Conservation (phyloP, 2,329 filamentous ascomycete genomes). For the Claviceps spartinae region DNA sequence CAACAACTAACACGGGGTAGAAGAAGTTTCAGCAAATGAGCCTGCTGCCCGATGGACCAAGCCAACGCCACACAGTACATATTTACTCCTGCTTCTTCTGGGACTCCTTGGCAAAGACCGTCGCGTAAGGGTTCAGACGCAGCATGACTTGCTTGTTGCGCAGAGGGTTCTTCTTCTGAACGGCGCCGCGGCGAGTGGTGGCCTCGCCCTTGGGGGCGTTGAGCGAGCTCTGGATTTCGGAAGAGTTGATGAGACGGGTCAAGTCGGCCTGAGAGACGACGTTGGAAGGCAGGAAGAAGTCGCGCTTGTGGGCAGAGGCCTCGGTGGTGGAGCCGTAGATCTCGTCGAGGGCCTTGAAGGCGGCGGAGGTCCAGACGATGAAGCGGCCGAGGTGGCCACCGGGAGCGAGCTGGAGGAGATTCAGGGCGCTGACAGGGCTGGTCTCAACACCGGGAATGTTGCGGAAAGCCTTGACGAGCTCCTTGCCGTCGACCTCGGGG, state of each 20-base stretch:
- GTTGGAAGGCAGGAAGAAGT: constrained; percentile 93
- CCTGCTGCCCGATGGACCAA: neutral
- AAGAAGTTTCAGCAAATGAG: neutral
- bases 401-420: constrained; percentile 97
- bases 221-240: constrained; percentile 93
- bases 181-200: constrained; percentile 74
- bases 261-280: constrained; percentile 90
- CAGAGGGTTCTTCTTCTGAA: constrained; percentile 99
- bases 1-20: neutral
- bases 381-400: constrained; percentile 98
- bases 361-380: constrained; percentile 95
- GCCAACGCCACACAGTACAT: too few species aligned
- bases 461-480: constrained; percentile 88
- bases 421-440: constrained; percentile 80
- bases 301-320: constrained; percentile 90
- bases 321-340: constrained; percentile 91
- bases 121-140: constrained; percentile 95
- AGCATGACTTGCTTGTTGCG: constrained; percentile 98
- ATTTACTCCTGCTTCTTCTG: constrained; percentile 24
- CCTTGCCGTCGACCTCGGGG: constrained; percentile 87
- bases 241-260: constrained; percentile 96
- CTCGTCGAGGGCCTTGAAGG: constrained; percentile 91
- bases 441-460: constrained; percentile 99
- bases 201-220: constrained; percentile 81
- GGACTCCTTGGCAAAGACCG: constrained; percentile 64